Evolutionary conservation across 139 green algal species (phyloP).

Genomic region (Auxenochlorella pyrenoidosa): DNA sequence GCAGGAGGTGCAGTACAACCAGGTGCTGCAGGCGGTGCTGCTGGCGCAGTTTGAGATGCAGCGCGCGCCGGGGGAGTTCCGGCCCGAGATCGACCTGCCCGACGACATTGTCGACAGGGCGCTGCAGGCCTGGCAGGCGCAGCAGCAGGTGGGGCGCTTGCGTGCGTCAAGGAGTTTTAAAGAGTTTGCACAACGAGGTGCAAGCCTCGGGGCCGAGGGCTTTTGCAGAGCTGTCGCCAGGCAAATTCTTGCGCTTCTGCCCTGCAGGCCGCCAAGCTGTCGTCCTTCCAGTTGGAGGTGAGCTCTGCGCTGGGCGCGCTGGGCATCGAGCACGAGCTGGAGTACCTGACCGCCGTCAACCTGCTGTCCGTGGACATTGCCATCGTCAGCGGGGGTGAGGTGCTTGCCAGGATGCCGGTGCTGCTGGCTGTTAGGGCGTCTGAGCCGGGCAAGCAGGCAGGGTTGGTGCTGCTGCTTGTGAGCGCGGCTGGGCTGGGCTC

Average conservation of each 20-base stretch:
- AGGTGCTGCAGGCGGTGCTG: conserved; percentile 49
- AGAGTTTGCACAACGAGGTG: no score
- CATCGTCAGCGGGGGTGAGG: conserved; percentile 25
- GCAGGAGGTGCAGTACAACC: conserved; percentile 50
- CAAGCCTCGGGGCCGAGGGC: background rate
- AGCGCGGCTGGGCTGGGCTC: background rate
- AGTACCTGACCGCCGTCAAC: conserved; percentile 51
- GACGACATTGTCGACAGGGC: conserved; percentile 47
- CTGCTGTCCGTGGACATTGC: conserved; percentile 63
- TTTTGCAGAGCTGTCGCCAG: background rate
- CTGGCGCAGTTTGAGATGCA: conserved; percentile 40
- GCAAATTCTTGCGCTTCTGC: background rate
- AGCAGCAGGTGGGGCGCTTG: conserved; percentile 30
- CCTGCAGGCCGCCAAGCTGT: conserved; percentile 38
- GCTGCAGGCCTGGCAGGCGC: conserved; percentile 39
- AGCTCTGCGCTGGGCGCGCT: conserved; percentile 44
- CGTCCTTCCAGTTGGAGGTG: conserved; percentile 59
- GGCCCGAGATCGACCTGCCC: conserved; percentile 44
- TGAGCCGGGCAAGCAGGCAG: background rate
- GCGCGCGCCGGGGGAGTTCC: conserved; percentile 25
- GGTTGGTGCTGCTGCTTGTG: background rate
- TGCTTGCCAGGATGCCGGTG: background rate
- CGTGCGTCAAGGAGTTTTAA: no score
- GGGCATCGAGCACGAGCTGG: conserved; percentile 53
- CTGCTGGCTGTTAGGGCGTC: background rate